Base-by-base conservation (phyloP, 306 rosid species). In the Prunus kanzakura region DNA sequence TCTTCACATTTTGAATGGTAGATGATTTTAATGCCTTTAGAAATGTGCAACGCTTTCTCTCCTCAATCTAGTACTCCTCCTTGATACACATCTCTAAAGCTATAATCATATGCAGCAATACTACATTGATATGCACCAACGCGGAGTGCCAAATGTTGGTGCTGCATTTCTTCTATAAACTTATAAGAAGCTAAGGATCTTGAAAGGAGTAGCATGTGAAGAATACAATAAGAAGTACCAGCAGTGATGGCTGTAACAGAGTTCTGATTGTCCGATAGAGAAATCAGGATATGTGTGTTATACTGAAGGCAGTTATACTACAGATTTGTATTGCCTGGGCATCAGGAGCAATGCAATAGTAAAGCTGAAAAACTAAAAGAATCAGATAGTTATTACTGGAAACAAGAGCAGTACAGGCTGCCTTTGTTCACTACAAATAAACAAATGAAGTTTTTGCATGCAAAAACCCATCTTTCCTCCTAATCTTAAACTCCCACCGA, bases 311-410 rank as follows among this genome's bases (percentile, higher is more conserved):
- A n/a, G 61, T 19, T 55, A 55, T 13, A 60, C 15, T 25, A 60
- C 3, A 13, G 15, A 60, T 7, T 23, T 60, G 35, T 4, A 52
- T 52, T 18, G 20, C 64, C 19, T 60, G 6, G 45, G 67, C 67
- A 63, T 63, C 11, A 16, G n/a, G 16, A 15, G 46, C 45, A 30
- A 15, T 15, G 7, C 16, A 63, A 35, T 63, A 15, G 22, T 15
- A 63, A 63, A 63, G 67, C 43, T 63, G 67, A 30, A 30, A 60
- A 63, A 29, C 67, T 7, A 63, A 30, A 63, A 27, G 67, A 63
- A 63, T 29, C 20, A 30, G 46, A 45, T 15, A 62, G 43, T 29
- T 29, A 29, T 27, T 27, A 25, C 67, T 15, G 67, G 22, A 62
- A 30, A 60, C n/a, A 29, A 14, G n/a, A 15, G 43, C 45, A 62